Percentiles rank a stretch among this genome's conserved stretches.
Evolutionary conservation across 2,329 filamentous ascomycete genomes (phyloP).

Genomic region (Monascus ruber): DNA sequence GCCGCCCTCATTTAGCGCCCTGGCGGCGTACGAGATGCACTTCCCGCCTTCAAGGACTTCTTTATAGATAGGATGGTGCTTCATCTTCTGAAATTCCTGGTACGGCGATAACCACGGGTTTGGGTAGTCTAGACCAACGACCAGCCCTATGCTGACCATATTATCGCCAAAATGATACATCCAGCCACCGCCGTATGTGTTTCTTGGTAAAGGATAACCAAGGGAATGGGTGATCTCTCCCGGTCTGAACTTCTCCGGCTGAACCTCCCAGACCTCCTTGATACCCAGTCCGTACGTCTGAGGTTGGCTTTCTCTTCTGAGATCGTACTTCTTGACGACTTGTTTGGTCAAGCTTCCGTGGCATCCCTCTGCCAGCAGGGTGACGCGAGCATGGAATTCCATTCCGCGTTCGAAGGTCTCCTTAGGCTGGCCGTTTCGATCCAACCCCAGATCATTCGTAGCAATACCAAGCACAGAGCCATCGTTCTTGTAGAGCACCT

Average conservation of each 20-base stretch:
- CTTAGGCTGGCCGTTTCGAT: constrained; percentile 71
- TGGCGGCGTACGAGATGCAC: constrained; percentile 91
- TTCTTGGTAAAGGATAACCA: constrained; percentile 77
- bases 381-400: constrained; percentile 92
- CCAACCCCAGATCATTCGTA: constrained; percentile 86
- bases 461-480: constrained; percentile 88
- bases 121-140: constrained; percentile 86
- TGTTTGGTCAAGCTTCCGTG: constrained; percentile 94
- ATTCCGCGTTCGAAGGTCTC: constrained; percentile 90
- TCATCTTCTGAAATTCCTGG: constrained; percentile 95
- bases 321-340: constrained; percentile 84
- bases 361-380: constrained; percentile 86
- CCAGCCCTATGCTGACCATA: constrained; percentile 80
- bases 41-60: constrained; percentile 86
- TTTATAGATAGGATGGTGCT: constrained; percentile 87
- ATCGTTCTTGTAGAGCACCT: constrained; percentile 76
- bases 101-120: constrained; percentile 97
- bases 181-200: constrained; percentile 96
- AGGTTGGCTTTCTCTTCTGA: constrained; percentile 76
- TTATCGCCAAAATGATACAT: constrained; percentile 99
- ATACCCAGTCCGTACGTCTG: constrained; percentile 92
- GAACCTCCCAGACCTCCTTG: constrained; percentile 96
- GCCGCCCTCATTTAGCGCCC: constrained; percentile 84
- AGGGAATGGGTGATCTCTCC: constrained; percentile 80
- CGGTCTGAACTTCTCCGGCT: constrained; percentile 81